Percentiles rank a stretch among this genome's conserved stretches.
phyloP scores from a whole-genome alignment of 176 grass and related monocot genomes.

The Oropetium thomaeum region DNA sequence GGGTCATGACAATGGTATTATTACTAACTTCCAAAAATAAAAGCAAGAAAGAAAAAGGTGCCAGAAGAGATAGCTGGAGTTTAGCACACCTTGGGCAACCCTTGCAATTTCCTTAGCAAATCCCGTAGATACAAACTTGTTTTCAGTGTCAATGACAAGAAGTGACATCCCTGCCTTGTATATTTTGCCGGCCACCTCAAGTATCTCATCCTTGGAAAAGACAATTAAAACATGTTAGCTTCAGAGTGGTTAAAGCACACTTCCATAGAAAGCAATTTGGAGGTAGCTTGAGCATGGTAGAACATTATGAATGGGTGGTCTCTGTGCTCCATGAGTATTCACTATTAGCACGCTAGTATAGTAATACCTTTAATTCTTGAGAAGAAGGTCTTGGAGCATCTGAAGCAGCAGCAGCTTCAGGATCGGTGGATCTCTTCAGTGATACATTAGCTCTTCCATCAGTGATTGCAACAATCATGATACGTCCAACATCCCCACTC shows the following conservation, averaged over 20 bases:
- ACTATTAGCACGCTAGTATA: not conserved
- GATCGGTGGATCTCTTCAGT: constrained; percentile 88
- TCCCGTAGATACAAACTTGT: constrained; percentile 98
- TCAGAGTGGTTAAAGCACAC: not conserved
- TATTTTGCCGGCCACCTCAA: constrained; percentile 95
- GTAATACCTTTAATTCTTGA: constrained; percentile 85
- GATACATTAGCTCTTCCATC: constrained; percentile 96
- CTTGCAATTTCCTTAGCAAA: constrained; percentile 99
- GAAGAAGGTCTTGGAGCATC: constrained; percentile 83
- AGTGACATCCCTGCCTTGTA: constrained; percentile 96
- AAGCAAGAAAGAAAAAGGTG: not conserved
- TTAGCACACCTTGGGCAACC: constrained; percentile 76
- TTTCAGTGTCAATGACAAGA: constrained; percentile 95
- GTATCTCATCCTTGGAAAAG: constrained; percentile 78
- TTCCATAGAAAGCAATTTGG: not conserved
- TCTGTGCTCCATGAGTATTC: not conserved
- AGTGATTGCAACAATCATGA: constrained; percentile 98
- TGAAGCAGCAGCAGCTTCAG: constrained; percentile 77
- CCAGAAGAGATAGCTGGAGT: not conserved
- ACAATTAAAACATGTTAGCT: constrained; percentile 13
- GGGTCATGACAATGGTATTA: not conserved
- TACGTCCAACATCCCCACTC: constrained; percentile 92
- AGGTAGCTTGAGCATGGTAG: not conserved
- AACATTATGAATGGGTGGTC: not conserved
- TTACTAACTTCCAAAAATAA: not conserved